phyloP scores from a whole-genome alignment of 2,329 filamentous ascomycete species.

The Fusarium anthophilum region DNA sequence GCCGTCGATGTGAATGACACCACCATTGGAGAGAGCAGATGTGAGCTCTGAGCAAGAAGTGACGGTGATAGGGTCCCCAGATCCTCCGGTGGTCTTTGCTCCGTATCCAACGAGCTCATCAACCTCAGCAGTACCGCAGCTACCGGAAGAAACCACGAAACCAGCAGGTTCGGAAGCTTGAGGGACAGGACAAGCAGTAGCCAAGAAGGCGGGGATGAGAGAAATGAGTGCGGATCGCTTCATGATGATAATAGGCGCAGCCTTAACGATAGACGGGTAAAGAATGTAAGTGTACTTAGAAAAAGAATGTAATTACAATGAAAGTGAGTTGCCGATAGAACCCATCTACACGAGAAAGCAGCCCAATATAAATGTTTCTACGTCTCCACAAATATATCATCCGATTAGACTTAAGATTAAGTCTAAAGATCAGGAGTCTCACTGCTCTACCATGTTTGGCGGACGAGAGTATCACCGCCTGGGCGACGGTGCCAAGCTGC shows the following conservation, averaged over 20 bases:
- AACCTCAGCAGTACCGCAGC: conserved; percentile 27
- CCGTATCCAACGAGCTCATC: conserved; percentile 44
- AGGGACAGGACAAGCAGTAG: conserved; percentile 18
- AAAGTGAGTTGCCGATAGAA: neutral
- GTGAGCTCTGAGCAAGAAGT: conserved; percentile 54
- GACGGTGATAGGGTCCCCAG: conserved; percentile 55
- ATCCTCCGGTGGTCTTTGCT: conserved; percentile 56
- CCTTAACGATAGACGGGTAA: conserved; percentile 23
- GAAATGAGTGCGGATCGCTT: conserved; percentile 34
- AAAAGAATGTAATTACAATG: conserved; percentile 4
- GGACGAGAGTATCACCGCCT: conserved; percentile 35
- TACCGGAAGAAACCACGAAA: conserved; percentile 3
- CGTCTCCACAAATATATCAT: neutral
- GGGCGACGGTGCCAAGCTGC: conserved; percentile 20
- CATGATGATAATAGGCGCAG: conserved; percentile 32
- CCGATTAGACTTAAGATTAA: conserved; percentile 24
- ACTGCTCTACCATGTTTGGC: conserved; percentile 23
- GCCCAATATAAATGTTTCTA: too few relatives aligned
- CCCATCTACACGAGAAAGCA: neutral
- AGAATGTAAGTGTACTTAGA: conserved; percentile 2
- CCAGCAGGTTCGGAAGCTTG: neutral
- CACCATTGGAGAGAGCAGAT: conserved; percentile 49
- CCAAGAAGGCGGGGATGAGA: conserved; percentile 35
- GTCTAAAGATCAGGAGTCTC: neutral
- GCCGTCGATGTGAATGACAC: conserved; percentile 56